Evolutionary conservation across 2,329 filamentous ascomycete species (phyloP).

Genomic region (Phaeosphaeria sp.): DNA sequence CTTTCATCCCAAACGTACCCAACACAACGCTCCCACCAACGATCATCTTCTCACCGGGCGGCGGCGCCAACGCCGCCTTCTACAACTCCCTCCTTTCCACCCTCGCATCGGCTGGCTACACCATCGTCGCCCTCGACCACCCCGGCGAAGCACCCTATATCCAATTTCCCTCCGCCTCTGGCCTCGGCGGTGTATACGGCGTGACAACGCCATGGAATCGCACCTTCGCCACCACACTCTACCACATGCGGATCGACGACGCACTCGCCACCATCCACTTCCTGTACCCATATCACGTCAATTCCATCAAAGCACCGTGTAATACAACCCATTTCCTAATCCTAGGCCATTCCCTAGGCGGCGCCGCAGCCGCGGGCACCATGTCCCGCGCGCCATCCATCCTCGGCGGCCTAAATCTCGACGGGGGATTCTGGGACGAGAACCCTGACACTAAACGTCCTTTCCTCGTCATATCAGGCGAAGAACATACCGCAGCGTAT

Average conservation of each 20-base stretch:
- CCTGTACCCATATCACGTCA: conserved; percentile 13
- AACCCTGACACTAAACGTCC: conserved; percentile 21
- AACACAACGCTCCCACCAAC: conserved; percentile 20
- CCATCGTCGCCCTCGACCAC: conserved; percentile 25
- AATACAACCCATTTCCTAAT: conserved; percentile 20
- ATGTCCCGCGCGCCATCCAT: conserved; percentile 12
- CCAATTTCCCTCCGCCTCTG: conserved; percentile 8
- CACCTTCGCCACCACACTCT: conserved; percentile 14
- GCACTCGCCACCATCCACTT: conserved; percentile 2
- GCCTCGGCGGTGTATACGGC: conserved; percentile 19
- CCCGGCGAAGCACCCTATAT: conserved; percentile 26
- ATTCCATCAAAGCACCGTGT: conserved; percentile 10
- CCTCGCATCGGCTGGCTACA: conserved; percentile 25
- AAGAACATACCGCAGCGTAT: conserved; percentile 17
- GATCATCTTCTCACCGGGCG: conserved; percentile 26
- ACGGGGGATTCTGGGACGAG: conserved; percentile 23
- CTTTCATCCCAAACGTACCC: conserved; percentile 4
- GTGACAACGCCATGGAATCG: conserved; percentile 16
- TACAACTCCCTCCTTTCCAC: conserved; percentile 17
- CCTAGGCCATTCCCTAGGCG: conserved; percentile 29
- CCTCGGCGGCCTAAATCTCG: conserved; percentile 25
- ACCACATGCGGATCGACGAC: conserved; percentile 25
- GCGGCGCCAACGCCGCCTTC: conserved; percentile 17
- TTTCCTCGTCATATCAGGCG: conserved; percentile 24
- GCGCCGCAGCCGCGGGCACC: conserved; percentile 19